Conservation (phyloP, 768 basidiomycete species). For the Panaeolus papilionaceus region DNA sequence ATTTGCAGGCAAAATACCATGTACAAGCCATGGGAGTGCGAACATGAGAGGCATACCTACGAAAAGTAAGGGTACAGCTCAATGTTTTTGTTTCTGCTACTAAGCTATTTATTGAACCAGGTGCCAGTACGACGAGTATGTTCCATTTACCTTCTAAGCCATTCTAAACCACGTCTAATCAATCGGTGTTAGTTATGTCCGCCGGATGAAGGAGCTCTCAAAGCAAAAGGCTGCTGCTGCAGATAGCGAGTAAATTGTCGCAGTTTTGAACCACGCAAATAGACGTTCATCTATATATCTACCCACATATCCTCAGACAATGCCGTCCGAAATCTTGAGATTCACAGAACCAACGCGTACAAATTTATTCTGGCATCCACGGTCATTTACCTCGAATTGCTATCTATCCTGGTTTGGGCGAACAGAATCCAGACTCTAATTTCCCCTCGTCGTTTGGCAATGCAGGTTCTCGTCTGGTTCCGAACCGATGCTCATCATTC, state of each 20-base stretch:
- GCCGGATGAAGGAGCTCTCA: constrained; percentile 85
- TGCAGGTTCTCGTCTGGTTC: background rate
- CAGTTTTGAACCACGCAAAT: background rate
- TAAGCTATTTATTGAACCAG: constrained; percentile 42
- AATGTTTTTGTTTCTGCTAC: constrained; percentile 21
- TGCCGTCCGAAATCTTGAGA: background rate
- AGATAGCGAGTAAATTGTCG: constrained; percentile 36
- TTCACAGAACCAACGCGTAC: background rate
- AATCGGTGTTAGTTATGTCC: constrained; percentile 66
- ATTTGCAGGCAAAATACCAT: constrained; percentile 78
- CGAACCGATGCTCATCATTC: background rate
- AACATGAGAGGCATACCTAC: constrained; percentile 84
- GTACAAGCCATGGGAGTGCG: constrained; percentile 94
- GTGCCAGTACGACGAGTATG: constrained; percentile 96
- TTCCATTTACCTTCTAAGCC: constrained; percentile 26
- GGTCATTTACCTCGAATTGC: background rate
- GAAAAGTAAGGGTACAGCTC: constrained; percentile 65
- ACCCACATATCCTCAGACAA: background rate
- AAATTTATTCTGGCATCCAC: background rate
- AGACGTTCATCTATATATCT: background rate
- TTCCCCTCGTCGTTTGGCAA: background rate
- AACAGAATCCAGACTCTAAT: background rate
- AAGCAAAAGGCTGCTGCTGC: constrained; percentile 65
- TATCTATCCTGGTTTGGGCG: background rate
- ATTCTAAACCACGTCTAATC: constrained; percentile 18